Percentiles rank a stretch among this genome's conserved stretches.
phyloP scores from a whole-genome alignment of 2,329 filamentous ascomycete species.

The Scopulariopsis brevicaulis region DNA sequence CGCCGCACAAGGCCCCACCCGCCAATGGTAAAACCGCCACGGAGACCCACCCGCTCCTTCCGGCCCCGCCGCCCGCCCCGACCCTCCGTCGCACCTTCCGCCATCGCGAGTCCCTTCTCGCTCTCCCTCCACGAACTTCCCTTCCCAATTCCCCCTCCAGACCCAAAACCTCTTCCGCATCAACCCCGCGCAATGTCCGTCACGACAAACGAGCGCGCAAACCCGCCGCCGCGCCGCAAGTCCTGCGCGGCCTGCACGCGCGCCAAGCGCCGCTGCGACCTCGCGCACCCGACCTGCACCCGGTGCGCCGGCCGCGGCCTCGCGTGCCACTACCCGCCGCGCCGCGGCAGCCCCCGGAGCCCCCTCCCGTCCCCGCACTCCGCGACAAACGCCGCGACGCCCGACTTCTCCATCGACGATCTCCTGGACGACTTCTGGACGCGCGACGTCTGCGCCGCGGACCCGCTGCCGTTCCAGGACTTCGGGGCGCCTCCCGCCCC shows the following conservation, averaged over 20 bases:
- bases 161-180: background rate
- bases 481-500: background rate
- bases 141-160: no score
- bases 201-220: constrained; percentile 20
- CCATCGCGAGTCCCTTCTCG: no score
- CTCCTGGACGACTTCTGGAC: constrained; percentile 1
- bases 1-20: no score
- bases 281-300: constrained; percentile 35
- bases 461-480: background rate
- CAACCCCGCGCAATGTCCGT: background rate
- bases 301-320: constrained; percentile 37
- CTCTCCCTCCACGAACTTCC: no score
- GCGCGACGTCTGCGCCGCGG: background rate
- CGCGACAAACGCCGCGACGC: background rate
- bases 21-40: no score
- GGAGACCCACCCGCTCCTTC: background rate
- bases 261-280: constrained; percentile 45
- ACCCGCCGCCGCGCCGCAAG: constrained; percentile 38
- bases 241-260: constrained; percentile 44
- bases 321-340: constrained; percentile 28
- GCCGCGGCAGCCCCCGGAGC: background rate
- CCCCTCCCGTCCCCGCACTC: background rate
- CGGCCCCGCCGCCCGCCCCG: no score
- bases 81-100: no score
- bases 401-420: constrained; percentile 1